Conservation (phyloP, 768 basidiomycete species). For the Lactarius vividus region DNA sequence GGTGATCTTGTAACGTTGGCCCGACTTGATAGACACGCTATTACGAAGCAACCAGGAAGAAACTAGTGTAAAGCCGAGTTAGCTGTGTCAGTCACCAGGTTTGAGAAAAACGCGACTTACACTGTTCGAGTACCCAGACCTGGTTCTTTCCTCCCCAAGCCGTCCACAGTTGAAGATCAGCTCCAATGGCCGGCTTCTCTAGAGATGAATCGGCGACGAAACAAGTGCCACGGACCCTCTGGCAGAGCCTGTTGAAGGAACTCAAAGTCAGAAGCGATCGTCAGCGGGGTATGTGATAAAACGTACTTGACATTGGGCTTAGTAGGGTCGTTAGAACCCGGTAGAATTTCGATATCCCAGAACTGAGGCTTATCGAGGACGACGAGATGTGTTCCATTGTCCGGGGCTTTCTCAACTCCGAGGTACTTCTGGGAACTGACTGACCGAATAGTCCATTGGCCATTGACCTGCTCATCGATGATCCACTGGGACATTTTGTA, state of each 20-base stretch:
- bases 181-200: not conserved
- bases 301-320: not conserved
- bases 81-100: not conserved
- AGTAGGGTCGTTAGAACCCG: not conserved
- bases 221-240: not conserved
- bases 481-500: not conserved
- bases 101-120: not conserved
- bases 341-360: not conserved
- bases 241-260: not conserved
- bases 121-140: conserved; percentile 3
- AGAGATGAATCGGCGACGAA: not conserved
- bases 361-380: not conserved
- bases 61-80: not conserved
- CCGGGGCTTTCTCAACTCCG: not conserved
- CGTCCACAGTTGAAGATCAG: not conserved
- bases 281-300: not conserved
- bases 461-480: not conserved
- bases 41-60: too few relatives aligned
- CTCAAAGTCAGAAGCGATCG: not conserved
- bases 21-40: too few relatives aligned
- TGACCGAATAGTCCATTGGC: not conserved
- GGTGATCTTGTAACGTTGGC: too few relatives aligned
- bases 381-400: not conserved
- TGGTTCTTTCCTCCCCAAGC: not conserved
- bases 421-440: not conserved